Evolutionary conservation across 768 basidiomycete genomes (phyloP).

Genomic region (Leucocoprinus sp.): DNA sequence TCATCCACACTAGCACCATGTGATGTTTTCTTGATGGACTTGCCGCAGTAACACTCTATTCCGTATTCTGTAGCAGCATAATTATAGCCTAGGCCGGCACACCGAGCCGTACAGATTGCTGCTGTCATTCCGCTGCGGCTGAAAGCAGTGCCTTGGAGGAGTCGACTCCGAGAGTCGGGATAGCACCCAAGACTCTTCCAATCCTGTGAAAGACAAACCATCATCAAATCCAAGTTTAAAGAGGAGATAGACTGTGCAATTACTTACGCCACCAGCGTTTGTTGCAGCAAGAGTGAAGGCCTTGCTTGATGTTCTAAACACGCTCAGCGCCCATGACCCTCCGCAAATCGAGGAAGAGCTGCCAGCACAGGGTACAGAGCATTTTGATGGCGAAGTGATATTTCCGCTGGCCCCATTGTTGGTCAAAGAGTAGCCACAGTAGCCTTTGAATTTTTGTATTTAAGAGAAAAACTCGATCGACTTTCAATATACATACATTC

Average conservation of each 20-base stretch:
- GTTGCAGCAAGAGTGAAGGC: conserved; percentile 12
- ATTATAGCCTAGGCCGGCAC: conserved; percentile 19
- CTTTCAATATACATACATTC: conserved; percentile 5
- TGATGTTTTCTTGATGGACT: conserved; percentile 16
- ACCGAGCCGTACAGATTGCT: conserved; percentile 21
- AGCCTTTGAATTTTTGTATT: conserved; percentile 12
- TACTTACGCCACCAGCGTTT: conserved; percentile 15
- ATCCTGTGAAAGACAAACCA: conserved; percentile 12
- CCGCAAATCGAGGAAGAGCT: conserved; percentile 16
- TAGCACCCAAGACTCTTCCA: conserved; percentile 27
- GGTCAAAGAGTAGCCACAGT: conserved; percentile 18
- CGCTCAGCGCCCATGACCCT: conserved; percentile 13
- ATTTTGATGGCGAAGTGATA: conserved; percentile 12
- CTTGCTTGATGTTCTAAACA: conserved; percentile 10
- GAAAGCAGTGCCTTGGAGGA: conserved; percentile 20
- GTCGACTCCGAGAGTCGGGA: conserved; percentile 20
- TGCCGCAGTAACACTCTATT: conserved; percentile 28
- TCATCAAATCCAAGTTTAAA: neutral
- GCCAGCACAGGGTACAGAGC: conserved; percentile 16
- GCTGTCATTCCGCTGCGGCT: conserved; percentile 22
- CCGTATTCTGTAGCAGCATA: conserved; percentile 29
- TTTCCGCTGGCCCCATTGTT: conserved; percentile 20
- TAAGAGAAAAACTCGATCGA: neutral
- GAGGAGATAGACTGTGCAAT: neutral
- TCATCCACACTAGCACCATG: conserved; percentile 14